phyloP scores from a whole-genome alignment of 345 rosid species.

The rapeseed (Brassica napus) region Da-Ae NC_063451.1:944001-944500 shows the following conservation, averaged over 20 bases:
- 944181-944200: not conserved
- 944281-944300: not conserved
- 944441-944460: conserved; percentile 94
- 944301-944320: not conserved
- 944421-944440: conserved; percentile 98
- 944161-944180: conserved; percentile 8
- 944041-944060: conserved; percentile 91
- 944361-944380: conserved; percentile 28
- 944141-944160: conserved; percentile 17
- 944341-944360: conserved; percentile 18
- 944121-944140: not conserved
- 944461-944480: conserved; percentile 96
- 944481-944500: conserved; percentile 93
- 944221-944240: conserved; percentile 7
- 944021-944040: conserved; percentile 93
- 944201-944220: conserved; percentile 2
- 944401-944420: conserved; percentile 96
- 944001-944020: conserved; percentile 93
- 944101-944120: not conserved
- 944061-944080: conserved; percentile 92
- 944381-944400: conserved; percentile 98
- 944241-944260: not conserved
- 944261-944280: not conserved
- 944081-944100: conserved; percentile 84
- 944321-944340: conserved; percentile 6